These are phyloP conservation scores for Phytophthora sp. DNA, from an alignment of 352 stramenopile genomes.

Conservation along the genomic window DNA sequence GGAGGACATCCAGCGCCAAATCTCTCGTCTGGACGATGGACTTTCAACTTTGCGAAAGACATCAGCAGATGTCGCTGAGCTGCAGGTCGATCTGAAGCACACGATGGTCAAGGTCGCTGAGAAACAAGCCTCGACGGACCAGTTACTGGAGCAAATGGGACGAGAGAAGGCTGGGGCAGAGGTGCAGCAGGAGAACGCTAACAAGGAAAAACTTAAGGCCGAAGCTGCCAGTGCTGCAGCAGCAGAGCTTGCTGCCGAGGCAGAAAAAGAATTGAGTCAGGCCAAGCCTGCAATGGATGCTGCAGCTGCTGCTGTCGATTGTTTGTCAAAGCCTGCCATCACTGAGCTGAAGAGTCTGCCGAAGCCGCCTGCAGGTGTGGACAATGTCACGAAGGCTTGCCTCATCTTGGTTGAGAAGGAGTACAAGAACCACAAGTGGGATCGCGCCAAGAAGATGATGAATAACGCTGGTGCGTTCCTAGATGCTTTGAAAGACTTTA, in stretches of 20 bases:
- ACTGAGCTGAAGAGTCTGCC: slow-evolving; percentile 97
- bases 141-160: slow-evolving; percentile 95
- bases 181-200: slow-evolving; percentile 94
- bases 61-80: slow-evolving; percentile 94
- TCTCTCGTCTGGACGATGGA: slow-evolving; percentile 96
- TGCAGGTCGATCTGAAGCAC: slow-evolving; percentile 95
- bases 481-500: slow-evolving; percentile 92
- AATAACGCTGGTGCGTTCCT: slow-evolving; percentile 97
- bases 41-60: slow-evolving; percentile 97
- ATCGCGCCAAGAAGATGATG: slow-evolving; percentile 99
- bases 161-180: slow-evolving; percentile 93
- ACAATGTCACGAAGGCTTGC: slow-evolving; percentile 96
- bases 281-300: slow-evolving; percentile 98
- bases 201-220: slow-evolving; percentile 94
- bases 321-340: slow-evolving; percentile 96
- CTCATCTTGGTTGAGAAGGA: slow-evolving; percentile 98
- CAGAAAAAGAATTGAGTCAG: slow-evolving; percentile 95
- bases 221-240: slow-evolving; percentile 92
- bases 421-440: slow-evolving; percentile 99
- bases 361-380: slow-evolving; percentile 95
- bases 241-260: slow-evolving; percentile 92
- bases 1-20: slow-evolving; percentile 94
- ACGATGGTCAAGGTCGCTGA: slow-evolving; percentile 96
- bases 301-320: slow-evolving; percentile 94
- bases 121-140: slow-evolving; percentile 95